These are phyloP conservation scores for Cladosporium sp. DNA, from an alignment of 2,329 filamentous ascomycete species.

Conservation along the genomic window DNA sequence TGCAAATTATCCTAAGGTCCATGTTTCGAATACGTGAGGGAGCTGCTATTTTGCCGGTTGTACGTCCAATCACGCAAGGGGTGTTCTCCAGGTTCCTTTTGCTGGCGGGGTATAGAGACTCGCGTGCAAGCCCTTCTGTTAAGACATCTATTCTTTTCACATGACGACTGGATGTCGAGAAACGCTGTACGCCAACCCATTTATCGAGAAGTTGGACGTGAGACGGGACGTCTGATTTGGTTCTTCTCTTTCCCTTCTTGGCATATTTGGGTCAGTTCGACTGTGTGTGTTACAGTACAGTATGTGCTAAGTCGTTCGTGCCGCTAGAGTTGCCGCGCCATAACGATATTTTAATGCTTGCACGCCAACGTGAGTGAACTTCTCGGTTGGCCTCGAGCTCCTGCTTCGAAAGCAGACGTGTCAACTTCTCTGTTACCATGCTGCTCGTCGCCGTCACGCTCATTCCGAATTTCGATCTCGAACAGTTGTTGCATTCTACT, in stretches of 20 bases:
- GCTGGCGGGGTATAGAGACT: neutral
- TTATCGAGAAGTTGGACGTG: neutral
- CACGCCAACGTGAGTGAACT: neutral
- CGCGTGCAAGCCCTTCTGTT: neutral
- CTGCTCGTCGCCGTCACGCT: neutral
- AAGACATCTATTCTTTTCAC: neutral
- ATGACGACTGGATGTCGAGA: neutral
- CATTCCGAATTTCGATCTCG: neutral
- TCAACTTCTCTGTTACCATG: neutral
- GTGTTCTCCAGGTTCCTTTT: neutral
- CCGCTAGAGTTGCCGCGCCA: neutral
- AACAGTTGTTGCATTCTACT: neutral
- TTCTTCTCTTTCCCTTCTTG: neutral
- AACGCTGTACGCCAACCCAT: neutral
- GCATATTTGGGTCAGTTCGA: neutral
- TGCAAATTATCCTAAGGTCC: constrained; percentile 13
- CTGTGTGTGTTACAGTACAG: neutral
- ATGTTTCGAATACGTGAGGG: constrained; percentile 14
- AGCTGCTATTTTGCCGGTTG: constrained; percentile 1
- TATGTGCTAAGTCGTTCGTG: neutral
- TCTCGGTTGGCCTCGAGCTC: neutral
- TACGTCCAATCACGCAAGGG: neutral
- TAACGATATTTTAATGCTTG: neutral
- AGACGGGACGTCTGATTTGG: neutral
- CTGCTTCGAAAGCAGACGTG: neutral